Evolutionary conservation across 257 asterid genomes (phyloP).

Genomic region (Plantago major): DNA sequence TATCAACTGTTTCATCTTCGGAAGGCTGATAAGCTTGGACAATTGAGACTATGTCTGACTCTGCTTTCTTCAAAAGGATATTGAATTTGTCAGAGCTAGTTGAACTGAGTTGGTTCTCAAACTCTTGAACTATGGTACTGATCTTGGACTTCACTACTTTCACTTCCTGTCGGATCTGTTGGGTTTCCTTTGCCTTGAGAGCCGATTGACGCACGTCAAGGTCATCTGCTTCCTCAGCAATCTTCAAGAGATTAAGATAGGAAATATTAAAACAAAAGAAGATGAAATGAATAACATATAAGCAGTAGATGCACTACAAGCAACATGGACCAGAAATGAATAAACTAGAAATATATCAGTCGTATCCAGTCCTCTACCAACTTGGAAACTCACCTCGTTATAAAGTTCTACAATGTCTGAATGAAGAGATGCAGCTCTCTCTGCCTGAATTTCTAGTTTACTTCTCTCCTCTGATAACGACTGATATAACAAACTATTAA

Average conservation of each 20-base stretch:
- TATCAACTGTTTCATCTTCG: constrained; percentile 29
- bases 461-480: constrained; percentile 76
- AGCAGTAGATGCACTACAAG: background rate
- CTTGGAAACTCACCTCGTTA: constrained; percentile 51
- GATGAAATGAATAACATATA: background rate
- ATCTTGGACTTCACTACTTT: constrained; percentile 49
- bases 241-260: constrained; percentile 35
- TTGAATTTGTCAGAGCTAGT: constrained; percentile 36
- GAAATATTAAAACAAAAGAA: constrained; percentile 12
- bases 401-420: constrained; percentile 54
- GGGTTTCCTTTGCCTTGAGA: constrained; percentile 68
- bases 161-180: constrained; percentile 47
- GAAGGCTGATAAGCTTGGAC: constrained; percentile 55
- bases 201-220: constrained; percentile 75
- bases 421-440: constrained; percentile 51
- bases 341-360: constrained; percentile 10
- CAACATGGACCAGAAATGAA: constrained; percentile 1
- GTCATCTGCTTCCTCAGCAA: constrained; percentile 61
- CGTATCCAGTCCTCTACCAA: background rate
- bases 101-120: constrained; percentile 56
- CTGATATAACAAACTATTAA: constrained; percentile 58
- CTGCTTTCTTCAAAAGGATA: constrained; percentile 61
- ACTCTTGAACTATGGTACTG: constrained; percentile 49
- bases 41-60: constrained; percentile 56
- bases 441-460: constrained; percentile 62